Evolutionary conservation across 345 rosid genomes (phyloP), one percentile per base, ranked within the genome.

Genomic region (Eucalyptus curtisii): DNA sequence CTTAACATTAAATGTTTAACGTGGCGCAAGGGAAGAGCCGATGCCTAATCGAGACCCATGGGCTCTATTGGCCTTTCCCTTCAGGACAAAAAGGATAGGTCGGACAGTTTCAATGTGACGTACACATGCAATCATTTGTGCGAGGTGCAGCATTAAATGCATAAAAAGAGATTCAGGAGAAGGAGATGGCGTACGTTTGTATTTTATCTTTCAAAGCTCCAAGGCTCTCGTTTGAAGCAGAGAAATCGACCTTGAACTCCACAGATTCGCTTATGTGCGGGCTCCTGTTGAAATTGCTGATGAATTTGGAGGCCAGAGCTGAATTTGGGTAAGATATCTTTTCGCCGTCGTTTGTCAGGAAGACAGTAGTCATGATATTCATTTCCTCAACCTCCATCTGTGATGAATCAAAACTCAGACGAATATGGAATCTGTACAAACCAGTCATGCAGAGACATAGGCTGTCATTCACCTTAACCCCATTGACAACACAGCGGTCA

Each of bases 381-480:
- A 95, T 93, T 88, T 94, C 99, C 87, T 93, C 99, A 25, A 96
- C 98, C 22, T 93, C 71, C 96, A 96, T 90, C 99, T 96, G 96
- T 25, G 64, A 88, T 11, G 42, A 53, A 31, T 31, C 11, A 31
- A 20, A 45, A 30, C 87, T 55, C 33, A 16, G 79, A 66, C 84
- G 82, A 49, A 15, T 7, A 3, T 27, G 50, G 37, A 30, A 27
- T 22, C 8, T 22, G 31, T 31, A 45, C 86, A 27, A 5, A 87
- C 42, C 14, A 50, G 3, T 64, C 76, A 42, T 15, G 59, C 3
- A 42, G 3, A 42, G 85, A 49, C 53, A 50, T 45, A 85, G 85
- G 85, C 8, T 8, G 88, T n/a, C 49, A n/a, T 88, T 68, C 89
- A 94, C 99, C 95, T 95, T 95, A 25, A 92, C 93, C 88, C 95